Evolutionary conservation across 2,329 filamentous ascomycete genomes (phyloP).

Genomic region (Parascedosporium putredinis): DNA sequence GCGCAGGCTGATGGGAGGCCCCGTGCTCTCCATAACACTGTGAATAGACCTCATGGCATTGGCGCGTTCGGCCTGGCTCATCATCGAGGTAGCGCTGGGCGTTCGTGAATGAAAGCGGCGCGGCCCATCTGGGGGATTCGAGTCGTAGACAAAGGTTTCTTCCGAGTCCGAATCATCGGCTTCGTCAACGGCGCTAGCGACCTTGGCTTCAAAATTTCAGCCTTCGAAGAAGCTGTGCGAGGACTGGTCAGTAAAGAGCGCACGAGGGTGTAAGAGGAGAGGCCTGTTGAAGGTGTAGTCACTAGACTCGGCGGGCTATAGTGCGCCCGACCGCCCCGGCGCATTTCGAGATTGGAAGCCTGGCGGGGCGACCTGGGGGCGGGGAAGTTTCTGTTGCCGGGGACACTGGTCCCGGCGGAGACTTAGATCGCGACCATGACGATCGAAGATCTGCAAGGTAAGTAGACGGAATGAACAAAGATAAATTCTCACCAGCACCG

Average conservation of each 20-base stretch:
- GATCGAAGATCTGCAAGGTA: constrained; percentile 5
- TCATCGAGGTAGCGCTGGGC: constrained; percentile 81
- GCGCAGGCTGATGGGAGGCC: constrained; percentile 40
- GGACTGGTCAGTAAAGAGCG: constrained; percentile 6
- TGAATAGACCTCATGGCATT: constrained; percentile 53
- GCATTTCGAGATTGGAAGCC: not conserved
- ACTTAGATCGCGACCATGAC: too few species aligned
- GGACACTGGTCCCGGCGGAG: not conserved
- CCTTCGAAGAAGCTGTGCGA: constrained; percentile 69
- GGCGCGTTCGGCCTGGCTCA: constrained; percentile 54
- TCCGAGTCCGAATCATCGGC: constrained; percentile 95
- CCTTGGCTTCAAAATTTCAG: constrained; percentile 97
- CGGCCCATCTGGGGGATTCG: constrained; percentile 71
- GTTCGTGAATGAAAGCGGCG: constrained; percentile 85
- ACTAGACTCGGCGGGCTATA: not conserved
- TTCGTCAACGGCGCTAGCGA: constrained; percentile 91
- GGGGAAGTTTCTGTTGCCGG: not conserved
- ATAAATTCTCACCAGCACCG: constrained; percentile 56
- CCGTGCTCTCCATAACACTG: constrained; percentile 51
- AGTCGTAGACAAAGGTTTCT: constrained; percentile 98
- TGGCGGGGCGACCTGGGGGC: not conserved
- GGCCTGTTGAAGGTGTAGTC: not conserved
- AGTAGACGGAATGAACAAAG: constrained; percentile 8
- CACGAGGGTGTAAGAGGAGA: not conserved
- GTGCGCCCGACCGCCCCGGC: not conserved